Evolutionary conservation across 495 filamentous ascomycete genomes (phyloP).

Genomic region (Neurospora sp.): DNA sequence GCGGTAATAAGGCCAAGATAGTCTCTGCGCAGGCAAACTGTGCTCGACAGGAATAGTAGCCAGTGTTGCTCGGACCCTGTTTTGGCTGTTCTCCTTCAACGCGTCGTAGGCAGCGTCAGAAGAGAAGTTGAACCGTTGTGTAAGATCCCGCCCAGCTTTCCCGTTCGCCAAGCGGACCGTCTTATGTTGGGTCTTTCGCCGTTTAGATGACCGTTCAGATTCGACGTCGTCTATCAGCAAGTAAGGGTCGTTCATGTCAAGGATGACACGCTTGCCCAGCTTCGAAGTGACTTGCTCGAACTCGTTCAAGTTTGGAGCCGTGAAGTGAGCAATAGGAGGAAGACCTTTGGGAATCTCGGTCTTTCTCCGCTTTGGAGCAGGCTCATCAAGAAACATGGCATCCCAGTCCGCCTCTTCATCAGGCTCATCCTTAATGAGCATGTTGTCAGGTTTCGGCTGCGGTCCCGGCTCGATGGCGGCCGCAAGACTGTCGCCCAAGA

Average conservation of each 20-base stretch:
- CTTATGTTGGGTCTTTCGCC: constrained; percentile 33
- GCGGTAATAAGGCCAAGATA: constrained; percentile 91
- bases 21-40: constrained; percentile 74
- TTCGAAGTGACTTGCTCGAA: constrained; percentile 52
- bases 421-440: constrained; percentile 22
- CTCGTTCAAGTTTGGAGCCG: constrained; percentile 36
- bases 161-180: constrained; percentile 46
- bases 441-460: constrained; percentile 14
- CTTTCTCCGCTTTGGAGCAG: constrained; percentile 28
- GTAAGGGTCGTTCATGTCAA: constrained; percentile 87
- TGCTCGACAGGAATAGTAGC: constrained; percentile 83
- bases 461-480: constrained; percentile 7
- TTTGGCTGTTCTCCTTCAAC: constrained; percentile 92
- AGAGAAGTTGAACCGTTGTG: constrained; percentile 82
- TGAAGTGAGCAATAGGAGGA: constrained; percentile 30
- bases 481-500: constrained; percentile 17
- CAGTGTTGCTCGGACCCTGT: constrained; percentile 84
- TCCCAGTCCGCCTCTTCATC: constrained; percentile 48
- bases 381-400: constrained; percentile 34
- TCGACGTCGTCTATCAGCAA: constrained; percentile 56
- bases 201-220: constrained; percentile 39
- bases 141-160: constrained; percentile 48
- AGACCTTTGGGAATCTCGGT: constrained; percentile 27
- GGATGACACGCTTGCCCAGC: constrained; percentile 60
- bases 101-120: constrained; percentile 93